Conservation (phyloP, 345 rosid genomes). For the Cardiospermum halicacabum region DNA sequence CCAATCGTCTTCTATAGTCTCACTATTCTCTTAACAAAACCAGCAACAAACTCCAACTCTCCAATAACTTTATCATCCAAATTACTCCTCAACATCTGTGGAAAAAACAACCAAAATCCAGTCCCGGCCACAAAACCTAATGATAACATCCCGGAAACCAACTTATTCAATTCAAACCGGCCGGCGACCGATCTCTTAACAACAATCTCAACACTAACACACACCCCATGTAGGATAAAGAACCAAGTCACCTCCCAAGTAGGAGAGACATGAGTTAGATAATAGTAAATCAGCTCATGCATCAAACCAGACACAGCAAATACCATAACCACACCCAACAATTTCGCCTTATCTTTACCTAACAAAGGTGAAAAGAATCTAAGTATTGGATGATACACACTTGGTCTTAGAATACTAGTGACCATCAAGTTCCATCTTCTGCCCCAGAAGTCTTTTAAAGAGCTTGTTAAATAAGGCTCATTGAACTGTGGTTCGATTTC, state of each 20-base stretch:
- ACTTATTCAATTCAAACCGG: conserved; percentile 24
- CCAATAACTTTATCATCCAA: conserved; percentile 8
- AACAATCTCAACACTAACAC: conserved; percentile 35
- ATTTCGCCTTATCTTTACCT: conserved; percentile 23
- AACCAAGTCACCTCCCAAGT: conserved; percentile 56
- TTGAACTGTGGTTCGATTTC: conserved; percentile 63
- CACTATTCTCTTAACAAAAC: not conserved
- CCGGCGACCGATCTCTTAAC: conserved; percentile 27
- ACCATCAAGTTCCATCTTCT: conserved; percentile 76
- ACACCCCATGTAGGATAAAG: conserved; percentile 34
- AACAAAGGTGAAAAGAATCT: not conserved
- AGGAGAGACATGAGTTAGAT: conserved; percentile 35
- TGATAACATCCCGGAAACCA: conserved; percentile 31
- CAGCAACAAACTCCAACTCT: conserved; percentile 12
- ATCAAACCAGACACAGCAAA: conserved; percentile 45
- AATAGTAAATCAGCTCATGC: conserved; percentile 61
- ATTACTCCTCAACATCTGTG: conserved; percentile 22
- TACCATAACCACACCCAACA: conserved; percentile 35
- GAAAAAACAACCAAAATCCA: conserved; percentile 28
- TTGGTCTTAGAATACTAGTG: conserved; percentile 41
- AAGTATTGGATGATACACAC: conserved; percentile 48
- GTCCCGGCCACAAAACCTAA: conserved; percentile 30
- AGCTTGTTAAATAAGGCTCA: conserved; percentile 61
- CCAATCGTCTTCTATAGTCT: not conserved
- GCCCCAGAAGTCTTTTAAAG: conserved; percentile 86